Base-by-base conservation (phyloP, 108 stramenopile genomes). In the Nannochloropsis gaditana region DNA sequence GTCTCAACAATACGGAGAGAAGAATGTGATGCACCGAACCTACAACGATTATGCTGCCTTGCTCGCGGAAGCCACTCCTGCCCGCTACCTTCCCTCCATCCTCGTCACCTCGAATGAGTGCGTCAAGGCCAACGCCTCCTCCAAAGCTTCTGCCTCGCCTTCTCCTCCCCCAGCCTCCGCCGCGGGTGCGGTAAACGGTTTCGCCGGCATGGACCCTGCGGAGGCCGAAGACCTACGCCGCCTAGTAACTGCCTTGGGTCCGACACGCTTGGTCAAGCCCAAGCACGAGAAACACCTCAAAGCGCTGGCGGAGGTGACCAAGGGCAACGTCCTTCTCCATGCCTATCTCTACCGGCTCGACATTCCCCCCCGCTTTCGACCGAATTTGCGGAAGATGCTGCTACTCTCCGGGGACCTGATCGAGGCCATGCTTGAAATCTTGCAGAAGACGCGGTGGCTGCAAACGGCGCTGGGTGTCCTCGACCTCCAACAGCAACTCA, bases 21-120 rank as follows among this genome's bases (percentile, higher is more conserved):
- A 97, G 90, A 95, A 97, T 87, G 95, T 98, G 89, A 96, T 97
- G 96, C 97, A 97, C 92, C 95, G 96, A 86, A 95, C 96, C 44
- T 98, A 97, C 89, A 92, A 93, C 8, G 59, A 73, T n/a, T 73
- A 73, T 2, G 59, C 59, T n/a, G 59, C 59, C 4, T n/a, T 82
- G 5, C 45, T 82, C 19, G 45, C 82, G 5, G 82, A 82, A 45
- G 82, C 44, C 19, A 82, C 82, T 21, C 82, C 44, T 9, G 19
- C 45, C 0, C 43, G 45, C 43, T 45, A 45, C 19, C 43, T 82
- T 19, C 82, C 82, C 82, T 43, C 43, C 44, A 45, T 82, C 43
- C 82, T 82, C 9, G 43, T 45, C 45, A 82, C 82, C 19, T 43
- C 82, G 19, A 45, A 45, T 9, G 82, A 82, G 82, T 82, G 82